Base-by-base conservation (phyloP, 1,284 basidiomycete genomes). In the Mrakiaceae sp. region DNA sequence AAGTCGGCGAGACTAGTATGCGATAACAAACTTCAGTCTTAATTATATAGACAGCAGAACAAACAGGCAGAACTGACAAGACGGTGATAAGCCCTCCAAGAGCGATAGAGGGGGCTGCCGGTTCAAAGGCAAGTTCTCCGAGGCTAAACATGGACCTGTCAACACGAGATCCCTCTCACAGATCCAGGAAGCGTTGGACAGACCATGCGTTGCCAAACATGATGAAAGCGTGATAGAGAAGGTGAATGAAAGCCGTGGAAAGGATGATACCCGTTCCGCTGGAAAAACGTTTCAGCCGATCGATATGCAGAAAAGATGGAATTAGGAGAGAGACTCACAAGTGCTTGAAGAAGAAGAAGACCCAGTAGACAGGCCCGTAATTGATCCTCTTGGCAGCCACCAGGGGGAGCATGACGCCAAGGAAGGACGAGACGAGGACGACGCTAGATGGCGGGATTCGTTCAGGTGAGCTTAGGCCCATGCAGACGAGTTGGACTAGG, bases 201-300 rank as follows among this genome's bases (percentile, higher is more conserved):
- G 65, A 27, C 64, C 66, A 53, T 16, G 44, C 51, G 8, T 50
- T 52, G 11, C 57, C 50, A 63, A 73, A 73, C 72, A 72, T 73
- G 67, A 77, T 66, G 65, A 79, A 77, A 1, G 75, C 73, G 67
- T 79, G 77, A 68, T 72, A 75, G 0, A 80, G 71, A 0, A 80
- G 71, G 64, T 80, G 79, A 56, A 74, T 74, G 64, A 79, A 79
- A 0, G 78, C 78, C 0, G 78, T 79, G 4, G 73, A 72, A 49
- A 79, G 68, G 67, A 79, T 78, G 64, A 80, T 72, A 40, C 79
- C 79, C 9, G 46, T 46, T 7, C 39, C 55, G 39, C 27, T 47
- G 2, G 5, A 43, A 6, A 5, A 6, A 48, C 11, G 2, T n/a
- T 43, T 49, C 11, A 14, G 44, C 2, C 46, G 16, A 40, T 39